Evolutionary conservation across 2,329 filamentous ascomycete genomes (phyloP), one percentile per base, ranked within the genome.

Genomic region (Neonectria magnoliae): DNA sequence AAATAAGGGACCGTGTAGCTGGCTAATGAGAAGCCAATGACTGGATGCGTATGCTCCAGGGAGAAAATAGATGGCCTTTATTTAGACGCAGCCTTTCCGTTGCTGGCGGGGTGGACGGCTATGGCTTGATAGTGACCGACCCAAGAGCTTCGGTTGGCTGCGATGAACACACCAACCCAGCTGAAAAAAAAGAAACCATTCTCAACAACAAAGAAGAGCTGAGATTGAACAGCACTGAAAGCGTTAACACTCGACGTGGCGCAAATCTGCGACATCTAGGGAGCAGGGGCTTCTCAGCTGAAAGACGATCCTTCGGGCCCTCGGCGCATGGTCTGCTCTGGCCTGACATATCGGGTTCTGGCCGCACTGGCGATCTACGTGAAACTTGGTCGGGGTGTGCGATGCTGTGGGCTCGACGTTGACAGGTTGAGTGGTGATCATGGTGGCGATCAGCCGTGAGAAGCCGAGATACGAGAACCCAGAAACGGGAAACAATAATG

Each of bases 211-310:
- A 57, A 33, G 4, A 48, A 47, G 38, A 71, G 66, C 70, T 69
- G 68, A 68, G 16, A 31, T 18, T 11, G 62, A 62, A 71, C 11
- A 67, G 41, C 9, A 6, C 8, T 22, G 36, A 5, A 27, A 38
- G 38, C 51, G 64, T 64, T 41, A 27, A 48, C 25, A 27, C 14
- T 42, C 25, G 48, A 41, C 51, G 29, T 36, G 65, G 53, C 53
- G 50, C 64, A 67, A 56, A 41, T 54, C 58, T 45, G 27, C 44
- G 53, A 59, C 57, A 48, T 50, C 48, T 41, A 7, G 13, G 42
- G 36, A 25, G 45, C 20, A 18, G 57, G 36, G 18, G 25, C 31
- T 45, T 45, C 47, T 38, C 52, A 66, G 70, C 70, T 71, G 68
- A 57, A 64, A 60, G 56, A 48, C 3, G n/a, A 25, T 22, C 25